phyloP scores from a whole-genome alignment of 306 rosid genomes.

The Lupinus albus region DNA sequence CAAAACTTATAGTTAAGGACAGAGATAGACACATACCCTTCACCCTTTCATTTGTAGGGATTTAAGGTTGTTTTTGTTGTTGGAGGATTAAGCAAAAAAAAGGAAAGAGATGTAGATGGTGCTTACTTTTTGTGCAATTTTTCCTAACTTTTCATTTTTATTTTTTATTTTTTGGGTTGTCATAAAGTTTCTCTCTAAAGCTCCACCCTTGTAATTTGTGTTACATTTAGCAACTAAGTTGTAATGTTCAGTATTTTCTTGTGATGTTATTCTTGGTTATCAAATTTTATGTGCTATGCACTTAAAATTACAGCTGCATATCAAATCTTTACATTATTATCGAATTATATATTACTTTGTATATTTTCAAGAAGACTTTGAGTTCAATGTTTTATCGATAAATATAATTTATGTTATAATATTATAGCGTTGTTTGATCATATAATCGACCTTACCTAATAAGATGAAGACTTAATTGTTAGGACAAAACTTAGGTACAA shows the following conservation, averaged over 20 bases:
- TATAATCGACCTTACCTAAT: too few species aligned
- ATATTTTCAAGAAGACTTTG: too few species aligned
- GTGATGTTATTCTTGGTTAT: neutral
- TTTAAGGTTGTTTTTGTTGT: too few species aligned
- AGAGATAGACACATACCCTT: neutral
- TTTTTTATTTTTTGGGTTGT: neutral
- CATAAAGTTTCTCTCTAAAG: neutral
- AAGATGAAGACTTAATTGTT: too few species aligned
- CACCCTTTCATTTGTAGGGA: neutral
- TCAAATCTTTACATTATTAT: too few species aligned
- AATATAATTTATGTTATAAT: too few species aligned
- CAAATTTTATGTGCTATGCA: neutral
- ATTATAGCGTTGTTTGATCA: too few species aligned
- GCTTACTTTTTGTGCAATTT: conserved; percentile 11
- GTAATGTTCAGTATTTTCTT: neutral
- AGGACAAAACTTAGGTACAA: too few species aligned
- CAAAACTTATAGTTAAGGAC: conserved; percentile 29
- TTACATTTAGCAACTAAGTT: neutral
- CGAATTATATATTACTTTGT: too few species aligned
- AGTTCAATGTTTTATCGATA: too few species aligned
- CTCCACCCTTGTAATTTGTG: neutral
- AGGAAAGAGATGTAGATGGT: neutral
- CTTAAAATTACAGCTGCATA: too few species aligned
- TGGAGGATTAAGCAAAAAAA: conserved; percentile 29
- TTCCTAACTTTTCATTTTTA: neutral